phyloP scores from a whole-genome alignment of 805 yeast species.

The Candida peoriensis region DNA sequence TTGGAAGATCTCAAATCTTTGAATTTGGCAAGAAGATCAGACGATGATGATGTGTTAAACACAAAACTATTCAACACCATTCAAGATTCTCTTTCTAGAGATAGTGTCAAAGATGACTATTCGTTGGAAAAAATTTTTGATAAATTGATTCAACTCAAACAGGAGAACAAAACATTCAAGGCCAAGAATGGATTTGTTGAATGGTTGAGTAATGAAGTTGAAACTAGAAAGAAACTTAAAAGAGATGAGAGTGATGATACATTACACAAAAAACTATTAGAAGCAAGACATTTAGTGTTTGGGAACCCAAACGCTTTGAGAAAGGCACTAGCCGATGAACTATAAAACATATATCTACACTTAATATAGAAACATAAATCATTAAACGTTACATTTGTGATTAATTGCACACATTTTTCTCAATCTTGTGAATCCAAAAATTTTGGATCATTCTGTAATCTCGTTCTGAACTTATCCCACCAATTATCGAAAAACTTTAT shows the following conservation, averaged over 20 bases:
- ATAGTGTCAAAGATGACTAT: slow-evolving; percentile 29
- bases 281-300: slow-evolving; percentile 60
- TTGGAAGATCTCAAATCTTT: slow-evolving; percentile 37
- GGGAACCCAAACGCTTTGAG: slow-evolving; percentile 74
- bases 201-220: slow-evolving; percentile 56
- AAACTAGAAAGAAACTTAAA: slow-evolving; percentile 24
- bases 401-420: too few relatives aligned
- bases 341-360: slow-evolving; percentile 21
- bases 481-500: slow-evolving; percentile 86
- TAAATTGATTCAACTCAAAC: slow-evolving; percentile 31
- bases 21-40: slow-evolving; percentile 9
- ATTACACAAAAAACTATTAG: slow-evolving; percentile 36
- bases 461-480: slow-evolving; percentile 88
- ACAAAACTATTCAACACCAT: slow-evolving; percentile 11
- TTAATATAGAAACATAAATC: background rate
- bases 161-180: slow-evolving; percentile 25
- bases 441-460: slow-evolving; percentile 74
- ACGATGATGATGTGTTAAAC: slow-evolving; percentile 8
- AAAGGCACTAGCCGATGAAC: slow-evolving; percentile 51
- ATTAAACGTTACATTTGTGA: background rate
- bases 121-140: slow-evolving; percentile 40
- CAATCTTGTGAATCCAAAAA: slow-evolving; percentile 49
- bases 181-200: slow-evolving; percentile 40
- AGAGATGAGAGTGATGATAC: slow-evolving; percentile 22
- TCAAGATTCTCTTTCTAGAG: slow-evolving; percentile 22